phyloP scores from a whole-genome alignment of 2,329 filamentous ascomycete species.

The Rhexocercosporidium sp. region DNA sequence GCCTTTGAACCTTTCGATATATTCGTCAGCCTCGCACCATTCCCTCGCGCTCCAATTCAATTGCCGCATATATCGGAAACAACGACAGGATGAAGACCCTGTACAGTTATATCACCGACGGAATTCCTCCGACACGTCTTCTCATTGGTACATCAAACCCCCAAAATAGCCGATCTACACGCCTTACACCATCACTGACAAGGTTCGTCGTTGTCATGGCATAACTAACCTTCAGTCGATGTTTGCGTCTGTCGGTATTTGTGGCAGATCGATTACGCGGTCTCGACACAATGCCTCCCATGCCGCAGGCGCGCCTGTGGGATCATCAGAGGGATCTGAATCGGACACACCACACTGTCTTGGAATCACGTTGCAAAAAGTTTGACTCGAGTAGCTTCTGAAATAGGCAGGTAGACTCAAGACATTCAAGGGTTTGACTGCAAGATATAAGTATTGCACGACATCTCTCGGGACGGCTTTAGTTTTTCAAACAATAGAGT shows the following conservation, averaged over 20 bases:
- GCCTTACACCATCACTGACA: constrained; percentile 17
- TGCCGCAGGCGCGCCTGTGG: constrained; percentile 6
- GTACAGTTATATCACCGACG: constrained; percentile 25
- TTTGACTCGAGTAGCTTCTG: constrained; percentile 1
- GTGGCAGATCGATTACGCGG: constrained; percentile 30
- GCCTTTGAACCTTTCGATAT: not conserved
- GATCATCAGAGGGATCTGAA: constrained; percentile 8
- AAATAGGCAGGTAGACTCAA: not conserved
- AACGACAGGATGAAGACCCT: constrained; percentile 16
- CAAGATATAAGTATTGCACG: constrained; percentile 29
- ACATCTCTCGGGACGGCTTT: not conserved
- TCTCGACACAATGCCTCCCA: constrained; percentile 29
- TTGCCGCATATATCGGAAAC: not conserved
- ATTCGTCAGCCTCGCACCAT: constrained; percentile 21
- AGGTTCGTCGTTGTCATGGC: constrained; percentile 23
- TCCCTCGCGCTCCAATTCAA: not conserved
- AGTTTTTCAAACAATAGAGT: constrained; percentile 17
- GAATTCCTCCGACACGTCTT: constrained; percentile 17
- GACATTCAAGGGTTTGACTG: constrained; percentile 4
- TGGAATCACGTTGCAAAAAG: constrained; percentile 19
- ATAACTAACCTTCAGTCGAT: constrained; percentile 24
- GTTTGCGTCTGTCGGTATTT: constrained; percentile 16
- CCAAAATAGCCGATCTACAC: constrained; percentile 21
- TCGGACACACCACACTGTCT: constrained; percentile 20
- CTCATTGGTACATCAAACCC: constrained; percentile 4